Conservation (phyloP, 164 flowering plant species). For the Chloranthus sessilifolius region DNA sequence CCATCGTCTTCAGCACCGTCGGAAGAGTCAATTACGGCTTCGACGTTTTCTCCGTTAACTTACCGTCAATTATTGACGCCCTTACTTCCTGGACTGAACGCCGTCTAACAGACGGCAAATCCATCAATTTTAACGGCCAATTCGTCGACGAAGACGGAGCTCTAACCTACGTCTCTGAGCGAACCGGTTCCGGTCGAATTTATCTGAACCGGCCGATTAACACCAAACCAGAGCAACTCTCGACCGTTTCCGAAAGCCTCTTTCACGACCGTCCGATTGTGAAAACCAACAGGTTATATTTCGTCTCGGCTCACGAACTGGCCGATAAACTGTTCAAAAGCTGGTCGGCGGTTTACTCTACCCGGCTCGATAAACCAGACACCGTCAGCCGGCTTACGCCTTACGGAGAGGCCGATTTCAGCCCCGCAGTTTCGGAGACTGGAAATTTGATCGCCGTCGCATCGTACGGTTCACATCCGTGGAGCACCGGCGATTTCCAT, state of each 20-base stretch:
- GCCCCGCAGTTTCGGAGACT: slow-evolving; percentile 60
- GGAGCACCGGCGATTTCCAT: slow-evolving; percentile 68
- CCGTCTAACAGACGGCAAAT: slow-evolving; percentile 59
- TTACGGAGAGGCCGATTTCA: slow-evolving; percentile 52
- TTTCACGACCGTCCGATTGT: slow-evolving; percentile 73
- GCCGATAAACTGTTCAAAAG: slow-evolving; percentile 41
- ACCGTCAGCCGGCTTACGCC: slow-evolving; percentile 50
- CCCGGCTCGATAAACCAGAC: slow-evolving; percentile 3
- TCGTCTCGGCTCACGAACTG: slow-evolving; percentile 57
- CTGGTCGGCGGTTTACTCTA: slow-evolving; percentile 69
- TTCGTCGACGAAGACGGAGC: slow-evolving; percentile 38
- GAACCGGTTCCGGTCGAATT: slow-evolving; percentile 49
- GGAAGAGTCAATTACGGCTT: slow-evolving; percentile 69
- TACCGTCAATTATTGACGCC: slow-evolving; percentile 13
- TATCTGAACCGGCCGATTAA: slow-evolving; percentile 22
- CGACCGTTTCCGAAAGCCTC: slow-evolving; percentile 27
- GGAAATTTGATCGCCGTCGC: slow-evolving; percentile 77
- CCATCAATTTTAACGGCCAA: slow-evolving; percentile 71
- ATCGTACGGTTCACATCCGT: slow-evolving; percentile 60
- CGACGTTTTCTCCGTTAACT: slow-evolving; percentile 54
- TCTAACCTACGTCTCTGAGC: slow-evolving; percentile 59
- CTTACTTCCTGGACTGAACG: slow-evolving; percentile 16
- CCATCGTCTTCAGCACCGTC: slow-evolving; percentile 53
- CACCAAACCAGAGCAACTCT: slow-evolving; percentile 30
- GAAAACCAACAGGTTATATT: slow-evolving; percentile 32